These are phyloP conservation scores for Marchantia polymorpha DNA, from an alignment of 225 moss, liverwort and hornwort genomes.

Conservation along the genomic window DNA sequence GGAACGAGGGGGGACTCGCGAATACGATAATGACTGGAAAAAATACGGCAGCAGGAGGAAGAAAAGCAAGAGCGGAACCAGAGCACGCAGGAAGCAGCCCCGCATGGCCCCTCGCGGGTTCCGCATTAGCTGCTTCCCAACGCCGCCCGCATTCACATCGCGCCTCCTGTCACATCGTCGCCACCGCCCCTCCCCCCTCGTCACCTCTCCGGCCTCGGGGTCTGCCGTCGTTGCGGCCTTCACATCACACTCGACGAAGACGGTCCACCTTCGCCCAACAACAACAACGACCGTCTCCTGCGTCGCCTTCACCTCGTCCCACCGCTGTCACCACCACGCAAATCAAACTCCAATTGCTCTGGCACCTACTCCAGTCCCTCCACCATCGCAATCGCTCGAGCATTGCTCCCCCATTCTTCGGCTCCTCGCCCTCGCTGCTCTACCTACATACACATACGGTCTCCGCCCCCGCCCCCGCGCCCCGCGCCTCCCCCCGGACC, in stretches of 20 bases:
- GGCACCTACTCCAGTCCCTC: not conserved
- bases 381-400: not conserved
- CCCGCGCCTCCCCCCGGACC: not conserved
- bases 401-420: not conserved
- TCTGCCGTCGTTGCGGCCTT: slow-evolving; percentile 18
- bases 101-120: slow-evolving; percentile 21
- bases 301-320: not conserved
- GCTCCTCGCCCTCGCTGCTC: not conserved
- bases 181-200: slow-evolving; percentile 16
- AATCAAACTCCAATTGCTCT: not conserved
- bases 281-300: not conserved
- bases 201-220: slow-evolving; percentile 10
- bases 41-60: slow-evolving; percentile 34
- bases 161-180: slow-evolving; percentile 12
- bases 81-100: slow-evolving; percentile 25
- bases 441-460: not conserved
- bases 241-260: not conserved
- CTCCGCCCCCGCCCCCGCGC: not conserved
- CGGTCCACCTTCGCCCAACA: not conserved
- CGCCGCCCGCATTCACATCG: slow-evolving; percentile 18
- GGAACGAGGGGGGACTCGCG: slow-evolving; percentile 34
- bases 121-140: slow-evolving; percentile 22
- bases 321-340: not conserved
- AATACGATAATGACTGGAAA: slow-evolving; percentile 30
- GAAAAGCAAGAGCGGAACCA: slow-evolving; percentile 33